A percentile compares a stretch with the other conserved stretches of the same genome.
Evolutionary conservation across 202 grass and related monocot species (phyloP).

Genomic region (Dendrocalamus latiflorus): DNA sequence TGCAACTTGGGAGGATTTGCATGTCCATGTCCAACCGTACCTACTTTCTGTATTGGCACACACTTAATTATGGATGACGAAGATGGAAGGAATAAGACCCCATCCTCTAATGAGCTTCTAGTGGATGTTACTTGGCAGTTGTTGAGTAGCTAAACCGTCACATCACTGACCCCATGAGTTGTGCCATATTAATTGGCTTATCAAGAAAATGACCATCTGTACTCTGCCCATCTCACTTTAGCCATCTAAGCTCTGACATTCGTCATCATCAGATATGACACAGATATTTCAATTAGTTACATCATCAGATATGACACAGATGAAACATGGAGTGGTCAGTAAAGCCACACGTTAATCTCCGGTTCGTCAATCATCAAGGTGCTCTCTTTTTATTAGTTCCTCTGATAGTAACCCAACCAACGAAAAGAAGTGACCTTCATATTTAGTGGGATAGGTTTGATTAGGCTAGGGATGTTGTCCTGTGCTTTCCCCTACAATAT

Average conservation of each 20-base stretch:
- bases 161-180: neutral
- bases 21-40: too few species aligned
- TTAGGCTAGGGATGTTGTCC: neutral
- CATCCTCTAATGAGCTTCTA: neutral
- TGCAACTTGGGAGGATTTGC: too few species aligned
- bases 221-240: neutral
- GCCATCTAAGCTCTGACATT: conserved; percentile 3
- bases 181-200: conserved; percentile 4
- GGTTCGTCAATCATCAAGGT: neutral
- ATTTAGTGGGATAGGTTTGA: conserved; percentile 2
- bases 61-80: neutral
- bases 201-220: conserved; percentile 1
- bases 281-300: neutral
- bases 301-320: neutral
- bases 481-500: neutral
- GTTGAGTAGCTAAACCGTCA: conserved; percentile 8
- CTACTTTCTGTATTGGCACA: neutral
- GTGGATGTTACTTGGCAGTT: neutral
- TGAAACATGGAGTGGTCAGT: neutral
- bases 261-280: too few species aligned
- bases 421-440: neutral
- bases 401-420: too few species aligned
- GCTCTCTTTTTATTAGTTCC: neutral
- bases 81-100: neutral
- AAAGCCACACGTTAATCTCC: neutral